Percentiles rank a stretch among this genome's conserved stretches.
Conservation (phyloP, 805 yeast species). For the Cyberlindnera euphorbiae region DNA sequence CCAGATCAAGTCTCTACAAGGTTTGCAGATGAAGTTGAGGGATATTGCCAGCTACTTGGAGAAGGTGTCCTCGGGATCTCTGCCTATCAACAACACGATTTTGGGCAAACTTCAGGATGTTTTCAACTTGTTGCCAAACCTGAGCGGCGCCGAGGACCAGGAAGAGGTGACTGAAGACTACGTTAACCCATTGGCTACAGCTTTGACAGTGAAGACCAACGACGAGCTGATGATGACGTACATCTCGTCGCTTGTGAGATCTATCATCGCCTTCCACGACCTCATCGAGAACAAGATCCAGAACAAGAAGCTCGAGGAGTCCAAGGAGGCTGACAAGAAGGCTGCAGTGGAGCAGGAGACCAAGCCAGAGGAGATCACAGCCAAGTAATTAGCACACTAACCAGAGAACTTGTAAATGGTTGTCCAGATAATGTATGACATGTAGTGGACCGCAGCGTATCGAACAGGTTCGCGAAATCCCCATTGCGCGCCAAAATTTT, state of each 20-base stretch:
- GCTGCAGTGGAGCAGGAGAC: slow-evolving; percentile 5
- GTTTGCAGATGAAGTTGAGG: slow-evolving; percentile 70
- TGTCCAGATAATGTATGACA: no score
- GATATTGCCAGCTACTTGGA: slow-evolving; percentile 77
- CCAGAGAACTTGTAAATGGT: no score
- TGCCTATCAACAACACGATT: slow-evolving; percentile 87
- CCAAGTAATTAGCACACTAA: slow-evolving; percentile 1
- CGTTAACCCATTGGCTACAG: slow-evolving; percentile 59
- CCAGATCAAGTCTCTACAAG: slow-evolving; percentile 83
- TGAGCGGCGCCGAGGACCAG: slow-evolving; percentile 37
- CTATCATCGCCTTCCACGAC: slow-evolving; percentile 95
- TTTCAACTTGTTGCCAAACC: slow-evolving; percentile 86
- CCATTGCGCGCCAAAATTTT: background rate
- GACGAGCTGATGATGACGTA: slow-evolving; percentile 95
- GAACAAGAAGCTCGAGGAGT: slow-evolving; percentile 49
- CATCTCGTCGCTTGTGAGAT: slow-evolving; percentile 82
- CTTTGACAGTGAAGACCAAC: slow-evolving; percentile 89
- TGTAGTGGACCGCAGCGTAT: slow-evolving; percentile 1
- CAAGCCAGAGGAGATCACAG: slow-evolving; percentile 5
- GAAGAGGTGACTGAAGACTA: slow-evolving; percentile 25
- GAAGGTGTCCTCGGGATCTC: slow-evolving; percentile 60
- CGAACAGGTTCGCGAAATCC: slow-evolving; percentile 2
- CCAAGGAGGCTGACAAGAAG: slow-evolving; percentile 9
- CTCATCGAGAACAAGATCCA: slow-evolving; percentile 93
- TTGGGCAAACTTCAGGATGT: slow-evolving; percentile 92